These are phyloP conservation scores for Phytopythium boreale DNA, from an alignment of 352 stramenopile species.

Conservation along the genomic window DNA sequence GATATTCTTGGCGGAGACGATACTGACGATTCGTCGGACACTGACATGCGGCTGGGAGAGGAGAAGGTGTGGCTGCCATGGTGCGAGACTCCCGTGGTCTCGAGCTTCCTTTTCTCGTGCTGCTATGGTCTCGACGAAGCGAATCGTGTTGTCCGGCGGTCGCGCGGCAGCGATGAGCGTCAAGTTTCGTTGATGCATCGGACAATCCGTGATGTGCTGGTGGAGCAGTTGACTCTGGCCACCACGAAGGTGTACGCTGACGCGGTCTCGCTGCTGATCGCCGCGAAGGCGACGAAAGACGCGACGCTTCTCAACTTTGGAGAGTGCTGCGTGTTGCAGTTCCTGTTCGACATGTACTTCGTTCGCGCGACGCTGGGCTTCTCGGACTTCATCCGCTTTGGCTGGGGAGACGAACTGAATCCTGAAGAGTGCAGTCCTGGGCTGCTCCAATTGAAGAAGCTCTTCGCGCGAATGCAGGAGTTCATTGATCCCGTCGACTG, in stretches of 20 bases:
- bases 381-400: conserved; percentile 86
- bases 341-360: conserved; percentile 90
- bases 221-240: conserved; percentile 75
- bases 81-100: conserved; percentile 79
- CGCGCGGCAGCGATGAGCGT: conserved; percentile 29
- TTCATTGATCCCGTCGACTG: conserved; percentile 87
- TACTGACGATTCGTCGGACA: conserved; percentile 35
- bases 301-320: conserved; percentile 74
- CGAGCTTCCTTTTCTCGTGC: conserved; percentile 81
- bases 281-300: conserved; percentile 44
- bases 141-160: conserved; percentile 54
- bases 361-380: conserved; percentile 81
- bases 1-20: conserved; percentile 40
- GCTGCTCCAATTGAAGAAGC: conserved; percentile 46
- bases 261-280: conserved; percentile 54
- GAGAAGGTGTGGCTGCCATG: conserved; percentile 86
- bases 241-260: conserved; percentile 72
- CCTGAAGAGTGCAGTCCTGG: conserved; percentile 47
- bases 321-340: conserved; percentile 82
- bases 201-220: conserved; percentile 62
- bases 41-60: conserved; percentile 38
- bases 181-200: conserved; percentile 61
- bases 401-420: conserved; percentile 81
- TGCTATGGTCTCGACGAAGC: conserved; percentile 84
- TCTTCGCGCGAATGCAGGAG: conserved; percentile 78